Base-by-base conservation (phyloP, 257 asterid genomes). In the Verbascum thapsus region DNA sequence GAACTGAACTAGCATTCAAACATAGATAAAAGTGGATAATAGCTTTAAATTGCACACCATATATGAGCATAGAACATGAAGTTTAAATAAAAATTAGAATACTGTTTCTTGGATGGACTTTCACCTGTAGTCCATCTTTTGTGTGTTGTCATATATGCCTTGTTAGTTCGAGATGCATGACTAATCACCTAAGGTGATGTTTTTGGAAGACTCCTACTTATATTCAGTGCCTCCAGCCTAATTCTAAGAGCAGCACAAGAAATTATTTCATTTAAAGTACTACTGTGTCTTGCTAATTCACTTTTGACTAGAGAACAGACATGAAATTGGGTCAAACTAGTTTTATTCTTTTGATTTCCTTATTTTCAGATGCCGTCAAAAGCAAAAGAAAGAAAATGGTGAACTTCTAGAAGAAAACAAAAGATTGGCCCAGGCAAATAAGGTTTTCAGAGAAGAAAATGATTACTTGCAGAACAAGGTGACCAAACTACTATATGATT, bases 351-450 rank as follows among this genome's bases (percentile, higher is more conserved):
- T 47, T 34, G 37, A 17, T 37, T 18, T 19, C n/a, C 40, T 47
- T 57, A 10, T 10, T 48, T 18, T 18, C 30, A 73, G 73, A 65
- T 6, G 35, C n/a, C 65, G 61, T 5, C 58, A 61, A n/a, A 61
- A 56, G 54, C 50, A 61, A 10, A 37, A 5, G 57, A 73, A 73
- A 61, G 74, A 43, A 32, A 30, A 8, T 11, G 18, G 1, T 1
- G 62, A 45, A 2, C 38, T 34, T 32, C 41, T 15, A 10, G 52
- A 20, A 2, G 43, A 58, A 22, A 74, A 64, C 48, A 43, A 17
- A 35, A 67, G 23, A 15, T 23, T 73, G 35, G 7, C 15, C 18
- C 30, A 42, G 19, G 22, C 41, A n/a, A 55, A 47, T 10, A 30
- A 26, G 37, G 13, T 61, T 5, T 16, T 61, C 16, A 23, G 6